Conservation (phyloP, 176 grass and related monocot species). For the Aegilops longissima region DNA sequence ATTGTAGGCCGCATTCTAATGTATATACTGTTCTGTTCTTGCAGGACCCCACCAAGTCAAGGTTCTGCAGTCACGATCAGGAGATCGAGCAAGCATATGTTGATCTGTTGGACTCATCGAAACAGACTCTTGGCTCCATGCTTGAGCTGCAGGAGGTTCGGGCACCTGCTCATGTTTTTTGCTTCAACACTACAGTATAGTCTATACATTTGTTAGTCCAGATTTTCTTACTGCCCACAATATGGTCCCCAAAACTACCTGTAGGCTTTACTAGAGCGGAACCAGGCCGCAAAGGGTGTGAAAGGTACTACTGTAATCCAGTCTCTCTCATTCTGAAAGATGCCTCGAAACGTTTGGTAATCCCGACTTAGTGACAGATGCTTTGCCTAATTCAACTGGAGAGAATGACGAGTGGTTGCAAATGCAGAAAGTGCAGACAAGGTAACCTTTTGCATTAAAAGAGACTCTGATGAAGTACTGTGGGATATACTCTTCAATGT, state of each 20-base stretch:
- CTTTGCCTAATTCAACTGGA: conserved; percentile 30
- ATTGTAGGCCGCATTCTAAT: neutral
- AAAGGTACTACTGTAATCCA: conserved; percentile 5
- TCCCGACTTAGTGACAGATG: conserved; percentile 30
- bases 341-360: neutral
- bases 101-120: conserved; percentile 63
- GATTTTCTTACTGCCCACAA: conserved; percentile 15
- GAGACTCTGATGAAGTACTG: neutral
- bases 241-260: conserved; percentile 12
- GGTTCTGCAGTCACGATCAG: conserved; percentile 49
- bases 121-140: conserved; percentile 60
- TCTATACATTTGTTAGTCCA: neutral
- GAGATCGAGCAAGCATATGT: conserved; percentile 61
- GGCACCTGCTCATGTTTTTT: neutral
- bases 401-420: conserved; percentile 61
- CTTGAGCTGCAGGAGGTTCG: conserved; percentile 82
- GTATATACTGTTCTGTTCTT: conserved; percentile 4
- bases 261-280: conserved; percentile 84
- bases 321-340: neutral
- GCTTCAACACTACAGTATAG: neutral
- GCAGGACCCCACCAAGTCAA: conserved; percentile 67
- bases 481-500: neutral
- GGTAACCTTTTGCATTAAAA: conserved; percentile 33
- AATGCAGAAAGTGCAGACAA: conserved; percentile 56
- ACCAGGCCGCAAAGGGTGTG: conserved; percentile 41